Conservation (phyloP, 2,329 filamentous ascomycete genomes). For the Macroventuria anomochaeta region DNA sequence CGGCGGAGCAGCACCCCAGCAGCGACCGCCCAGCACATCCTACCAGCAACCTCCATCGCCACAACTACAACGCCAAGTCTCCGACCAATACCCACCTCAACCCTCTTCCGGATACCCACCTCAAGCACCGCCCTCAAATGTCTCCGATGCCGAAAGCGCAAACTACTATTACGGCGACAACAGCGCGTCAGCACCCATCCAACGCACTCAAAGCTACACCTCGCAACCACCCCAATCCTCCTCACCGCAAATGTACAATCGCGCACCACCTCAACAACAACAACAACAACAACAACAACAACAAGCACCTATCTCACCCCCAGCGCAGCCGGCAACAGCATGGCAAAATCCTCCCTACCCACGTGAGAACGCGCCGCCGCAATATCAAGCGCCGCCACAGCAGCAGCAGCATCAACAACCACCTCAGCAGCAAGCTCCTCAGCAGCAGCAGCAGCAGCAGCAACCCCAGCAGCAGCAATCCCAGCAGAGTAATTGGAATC, state of each 20-base stretch:
- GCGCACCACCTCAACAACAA: slow-evolving; percentile 25
- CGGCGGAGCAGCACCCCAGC: slow-evolving; percentile 30
- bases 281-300: no score
- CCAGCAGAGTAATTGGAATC: slow-evolving; percentile 43
- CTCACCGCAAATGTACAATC: slow-evolving; percentile 44
- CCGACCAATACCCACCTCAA: slow-evolving; percentile 44
- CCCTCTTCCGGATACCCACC: slow-evolving; percentile 39
- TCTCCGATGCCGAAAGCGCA: slow-evolving; percentile 42
- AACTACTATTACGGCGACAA: slow-evolving; percentile 45
- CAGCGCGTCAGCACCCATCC: slow-evolving; percentile 31
- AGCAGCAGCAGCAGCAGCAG: slow-evolving; percentile 35
- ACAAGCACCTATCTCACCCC: slow-evolving; percentile 42
- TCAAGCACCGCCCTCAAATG: slow-evolving; percentile 43
- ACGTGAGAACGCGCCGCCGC: slow-evolving; percentile 37
- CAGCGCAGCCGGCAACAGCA: slow-evolving; percentile 38
- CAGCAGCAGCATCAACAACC: slow-evolving; percentile 27
- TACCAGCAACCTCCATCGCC: slow-evolving; percentile 46
- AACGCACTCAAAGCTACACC: slow-evolving; percentile 40
- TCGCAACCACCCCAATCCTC: slow-evolving; percentile 46
- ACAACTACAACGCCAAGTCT: slow-evolving; percentile 46
- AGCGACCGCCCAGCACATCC: slow-evolving; percentile 27
- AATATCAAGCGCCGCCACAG: slow-evolving; percentile 18
- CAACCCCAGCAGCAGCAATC: slow-evolving; percentile 27
- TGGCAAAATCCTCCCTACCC: slow-evolving; percentile 44
- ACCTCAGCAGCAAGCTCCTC: slow-evolving; percentile 16